Evolutionary conservation across 768 basidiomycete genomes (phyloP).

Genomic region (Mycena haematopus): DNA sequence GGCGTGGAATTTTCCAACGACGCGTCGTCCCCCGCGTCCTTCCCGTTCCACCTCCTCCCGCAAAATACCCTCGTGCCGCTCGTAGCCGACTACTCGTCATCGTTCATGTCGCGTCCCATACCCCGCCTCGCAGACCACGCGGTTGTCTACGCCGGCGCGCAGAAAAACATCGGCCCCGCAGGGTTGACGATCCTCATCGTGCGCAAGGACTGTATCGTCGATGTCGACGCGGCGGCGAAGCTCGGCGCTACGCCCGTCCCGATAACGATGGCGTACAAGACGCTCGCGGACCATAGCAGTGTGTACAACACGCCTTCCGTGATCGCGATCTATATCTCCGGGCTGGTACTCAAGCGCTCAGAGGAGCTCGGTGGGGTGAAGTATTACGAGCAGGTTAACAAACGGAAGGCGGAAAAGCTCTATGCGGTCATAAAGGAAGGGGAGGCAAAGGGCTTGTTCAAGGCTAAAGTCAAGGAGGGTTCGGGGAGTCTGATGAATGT

Average conservation of each 20-base stretch:
- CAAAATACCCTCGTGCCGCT: constrained; percentile 70
- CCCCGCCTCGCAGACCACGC: constrained; percentile 88
- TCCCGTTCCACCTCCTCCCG: constrained; percentile 82
- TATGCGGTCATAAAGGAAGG: constrained; percentile 78
- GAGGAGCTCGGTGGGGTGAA: constrained; percentile 67
- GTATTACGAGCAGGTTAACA: constrained; percentile 71
- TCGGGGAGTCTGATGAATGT: constrained; percentile 96
- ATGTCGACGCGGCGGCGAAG: constrained; percentile 78
- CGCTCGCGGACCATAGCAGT: constrained; percentile 73
- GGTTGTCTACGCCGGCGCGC: constrained; percentile 94
- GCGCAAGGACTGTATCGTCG: constrained; percentile 92
- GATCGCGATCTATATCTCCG: constrained; percentile 88
- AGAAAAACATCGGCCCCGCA: constrained; percentile 97
- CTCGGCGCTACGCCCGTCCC: constrained; percentile 82
- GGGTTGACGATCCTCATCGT: constrained; percentile 94
- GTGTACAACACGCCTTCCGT: constrained; percentile 95
- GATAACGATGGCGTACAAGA: constrained; percentile 81
- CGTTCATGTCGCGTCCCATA: constrained; percentile 96
- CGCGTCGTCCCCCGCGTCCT: constrained; percentile 60
- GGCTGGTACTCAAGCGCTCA: constrained; percentile 81
- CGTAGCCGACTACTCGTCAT: constrained; percentile 94
- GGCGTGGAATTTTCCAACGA: constrained; percentile 86
- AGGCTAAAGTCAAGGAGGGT: constrained; percentile 71
- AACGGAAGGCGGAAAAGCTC: constrained; percentile 75
- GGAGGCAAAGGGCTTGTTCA: constrained; percentile 71